phyloP scores from a whole-genome alignment of 805 yeast species.

The Candida ovalis region DNA sequence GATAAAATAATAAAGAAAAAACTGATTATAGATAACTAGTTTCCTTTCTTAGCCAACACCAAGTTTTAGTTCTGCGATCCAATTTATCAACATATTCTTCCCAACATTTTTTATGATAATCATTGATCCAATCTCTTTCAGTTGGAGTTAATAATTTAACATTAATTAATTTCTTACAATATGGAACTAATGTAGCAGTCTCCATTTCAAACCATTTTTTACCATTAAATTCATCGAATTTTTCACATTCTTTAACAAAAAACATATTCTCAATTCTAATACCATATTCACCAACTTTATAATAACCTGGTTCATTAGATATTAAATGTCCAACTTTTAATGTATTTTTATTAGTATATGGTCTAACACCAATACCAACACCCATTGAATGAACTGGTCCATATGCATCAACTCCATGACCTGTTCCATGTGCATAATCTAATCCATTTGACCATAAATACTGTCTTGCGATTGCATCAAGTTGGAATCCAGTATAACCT shows the following conservation, averaged over 20 bases:
- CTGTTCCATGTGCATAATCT: conserved; percentile 62
- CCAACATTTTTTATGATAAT: conserved; percentile 47
- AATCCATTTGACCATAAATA: conserved; percentile 52
- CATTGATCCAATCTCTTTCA: conserved; percentile 49
- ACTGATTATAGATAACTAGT: conserved; percentile 28
- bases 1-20: neutral
- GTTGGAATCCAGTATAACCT: conserved; percentile 48
- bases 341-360: conserved; percentile 40
- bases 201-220: conserved; percentile 47
- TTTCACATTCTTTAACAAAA: conserved; percentile 40
- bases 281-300: conserved; percentile 57
- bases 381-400: conserved; percentile 64
- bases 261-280: conserved; percentile 52
- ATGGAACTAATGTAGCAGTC: conserved; percentile 57
- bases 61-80: conserved; percentile 35
- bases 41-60: conserved; percentile 48
- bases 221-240: conserved; percentile 31
- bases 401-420: conserved; percentile 62
- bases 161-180: conserved; percentile 49
- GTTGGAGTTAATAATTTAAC: conserved; percentile 37
- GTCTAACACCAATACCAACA: conserved; percentile 55
- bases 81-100: conserved; percentile 37
- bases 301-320: conserved; percentile 62
- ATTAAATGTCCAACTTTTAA: conserved; percentile 52
- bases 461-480: conserved; percentile 58